Evolutionary conservation across 257 asterid species (phyloP), one percentile per base, ranked within the genome.

Genomic region (Solanum clarkiae): DNA sequence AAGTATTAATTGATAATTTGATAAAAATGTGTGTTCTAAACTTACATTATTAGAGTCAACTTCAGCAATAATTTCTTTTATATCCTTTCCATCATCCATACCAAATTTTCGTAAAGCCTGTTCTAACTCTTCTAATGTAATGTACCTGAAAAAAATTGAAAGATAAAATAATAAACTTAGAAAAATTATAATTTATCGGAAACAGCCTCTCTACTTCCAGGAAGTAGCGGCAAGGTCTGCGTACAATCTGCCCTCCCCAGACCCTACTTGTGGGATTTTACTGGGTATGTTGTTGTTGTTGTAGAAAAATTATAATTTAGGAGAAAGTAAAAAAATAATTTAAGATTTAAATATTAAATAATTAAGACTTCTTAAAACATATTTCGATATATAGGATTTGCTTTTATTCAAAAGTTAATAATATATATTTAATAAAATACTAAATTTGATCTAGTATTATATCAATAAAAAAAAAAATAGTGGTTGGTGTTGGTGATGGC

Each of bases 51-150:
- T 97, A n/a, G 89, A 80, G 57, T 95, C 98, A 47, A 94, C 95
- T 88, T 95, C 98, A 81, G 90, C 85, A 81, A 95, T 88, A 83
- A 95, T 92, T 83, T 95, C 98, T 69, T 88, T 92, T 20, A 95
- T 93, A 84, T 91, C 97, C 86, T 89, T 90, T 26, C 88, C 97
- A 32, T 93, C 93, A 14, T 83, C 91, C 93, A 94, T 93, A 70
- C 97, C 98, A 71, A 90, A 93, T 57, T 95, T 97, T 29, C 90
- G 86, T 17, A 94, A 94, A 79, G 98, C 97, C 82, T 95, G 98
- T 88, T 92, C 98, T 54, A 95, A 91, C 80, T 94, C 98, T 87
- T 93, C 98, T 62, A 90, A 85, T 22, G 98, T 95, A 59, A 95
- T 93, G 85, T 80, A 94, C 88, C 98, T 94, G 91, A 29, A 36